Evolutionary conservation across 768 basidiomycete genomes (phyloP).

Genomic region (Mycena vulgaris): DNA sequence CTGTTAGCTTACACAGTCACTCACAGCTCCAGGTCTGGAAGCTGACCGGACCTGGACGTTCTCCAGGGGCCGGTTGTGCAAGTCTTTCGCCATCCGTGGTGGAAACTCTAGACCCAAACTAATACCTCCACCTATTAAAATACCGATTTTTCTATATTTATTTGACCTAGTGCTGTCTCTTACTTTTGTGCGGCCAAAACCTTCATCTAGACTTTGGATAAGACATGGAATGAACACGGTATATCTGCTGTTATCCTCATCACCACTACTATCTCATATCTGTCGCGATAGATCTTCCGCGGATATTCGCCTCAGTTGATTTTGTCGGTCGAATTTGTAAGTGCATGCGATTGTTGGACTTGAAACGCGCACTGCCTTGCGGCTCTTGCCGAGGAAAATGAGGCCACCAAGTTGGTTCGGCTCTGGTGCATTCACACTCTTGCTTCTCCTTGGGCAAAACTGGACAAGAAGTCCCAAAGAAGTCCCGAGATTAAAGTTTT

Average conservation of each 20-base stretch:
- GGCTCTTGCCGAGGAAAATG: slow-evolving; percentile 4
- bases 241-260: not conserved
- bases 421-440: not conserved
- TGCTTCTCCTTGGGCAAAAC: slow-evolving; percentile 9
- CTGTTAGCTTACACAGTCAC: too few species aligned
- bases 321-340: too few species aligned
- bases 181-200: not conserved
- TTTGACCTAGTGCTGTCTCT: not conserved
- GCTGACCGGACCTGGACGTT: too few species aligned
- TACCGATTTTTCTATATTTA: not conserved
- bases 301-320: not conserved
- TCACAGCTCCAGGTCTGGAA: not conserved
- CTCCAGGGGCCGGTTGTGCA: too few species aligned
- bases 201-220: not conserved
- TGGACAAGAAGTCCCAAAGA: too few species aligned
- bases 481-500: not conserved
- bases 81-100: too few species aligned
- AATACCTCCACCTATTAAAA: too few species aligned
- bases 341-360: not conserved
- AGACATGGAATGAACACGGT: not conserved
- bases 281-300: not conserved
- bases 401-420: not conserved
- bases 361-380: slow-evolving; percentile 27
- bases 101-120: too few species aligned
- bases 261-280: not conserved